Evolutionary conservation across 345 rosid species (phyloP).

Genomic region (Eucalyptus decipiens): DNA sequence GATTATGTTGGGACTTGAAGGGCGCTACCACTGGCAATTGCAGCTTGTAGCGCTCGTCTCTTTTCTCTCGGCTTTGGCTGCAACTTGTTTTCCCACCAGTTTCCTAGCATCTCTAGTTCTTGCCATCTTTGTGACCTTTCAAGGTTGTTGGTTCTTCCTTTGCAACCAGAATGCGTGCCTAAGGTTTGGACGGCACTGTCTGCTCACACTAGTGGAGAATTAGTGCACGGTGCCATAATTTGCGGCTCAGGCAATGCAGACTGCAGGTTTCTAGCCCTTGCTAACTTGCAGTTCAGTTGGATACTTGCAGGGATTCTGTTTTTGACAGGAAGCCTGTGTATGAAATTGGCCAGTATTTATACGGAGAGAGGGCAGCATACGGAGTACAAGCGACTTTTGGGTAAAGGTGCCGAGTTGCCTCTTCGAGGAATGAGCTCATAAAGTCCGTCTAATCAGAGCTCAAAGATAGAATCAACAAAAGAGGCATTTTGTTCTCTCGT

Average conservation of each 20-base stretch:
- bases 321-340: slow-evolving; percentile 38
- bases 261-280: slow-evolving; percentile 51
- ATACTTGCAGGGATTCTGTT: slow-evolving; percentile 48
- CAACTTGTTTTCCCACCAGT: slow-evolving; percentile 27
- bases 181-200: slow-evolving; percentile 33
- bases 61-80: slow-evolving; percentile 36
- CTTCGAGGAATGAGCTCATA: neutral
- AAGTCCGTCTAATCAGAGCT: neutral
- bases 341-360: slow-evolving; percentile 28
- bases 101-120: slow-evolving; percentile 46
- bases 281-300: slow-evolving; percentile 87
- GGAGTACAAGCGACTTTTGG: slow-evolving; percentile 32
- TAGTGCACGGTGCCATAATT: slow-evolving; percentile 38
- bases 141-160: slow-evolving; percentile 74
- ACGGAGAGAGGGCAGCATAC: neutral
- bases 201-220: neutral
- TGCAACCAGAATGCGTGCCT: slow-evolving; percentile 69
- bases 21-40: slow-evolving; percentile 76
- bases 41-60: slow-evolving; percentile 63
- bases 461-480: neutral
- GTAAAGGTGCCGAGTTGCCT: slow-evolving; percentile 12
- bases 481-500: neutral
- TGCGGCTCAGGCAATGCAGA: slow-evolving; percentile 52
- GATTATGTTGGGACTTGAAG: slow-evolving; percentile 83
- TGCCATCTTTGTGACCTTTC: slow-evolving; percentile 49